Evolutionary conservation across 1,284 basidiomycete species (phyloP), one percentile per base, ranked within the genome.

Genomic region (Mycena citricolor): DNA sequence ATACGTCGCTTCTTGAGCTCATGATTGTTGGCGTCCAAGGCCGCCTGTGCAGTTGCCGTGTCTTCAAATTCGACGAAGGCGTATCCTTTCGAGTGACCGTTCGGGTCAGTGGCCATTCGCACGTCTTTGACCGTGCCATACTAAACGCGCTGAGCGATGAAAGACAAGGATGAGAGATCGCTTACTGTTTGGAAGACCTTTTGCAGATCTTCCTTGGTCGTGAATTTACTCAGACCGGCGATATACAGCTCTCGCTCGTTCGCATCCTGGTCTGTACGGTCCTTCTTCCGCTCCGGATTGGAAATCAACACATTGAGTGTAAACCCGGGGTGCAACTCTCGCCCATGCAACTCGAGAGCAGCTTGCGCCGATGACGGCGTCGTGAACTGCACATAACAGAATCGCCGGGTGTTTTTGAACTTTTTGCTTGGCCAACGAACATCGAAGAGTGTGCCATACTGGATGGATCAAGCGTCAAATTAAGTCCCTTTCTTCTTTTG

Each of bases 401-500:
- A 99, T 11, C 97, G 77, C 20, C 97, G 74, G 1, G 86, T 86
- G 42, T 74, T 81, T 62, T 92, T 94, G 71, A 92, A 95, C 61
- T 95, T 94, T 62, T 94, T 94, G 67, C 93, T 97, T 5, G 97
- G 97, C 97, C 95, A 99, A 14, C 97, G 86, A 11, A 94, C 89
- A 54, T 97, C 93, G 48, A 99, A 90, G 39, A 99, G 79, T 5
- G 76, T 77, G 1, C 97, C 97, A 65, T 88, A 94, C 86, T 94
- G 40, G 7, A 13, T 10, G n/a, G 38, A 32, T 51, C 22, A 53
- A 39, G 28, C 6, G 56, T 16, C 24, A n/a, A 40, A 23, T 23
- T 30, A 5, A 40, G 23, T 19, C 14, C 5, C 12, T 29, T n/a
- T n/a, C n/a, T n/a, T n/a, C n/a, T n/a, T n/a, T n/a, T n/a, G n/a